These are phyloP conservation scores for Trypanosoma vivax DNA, from an alignment of 208 protist species.

Conservation along the genomic window DNA sequence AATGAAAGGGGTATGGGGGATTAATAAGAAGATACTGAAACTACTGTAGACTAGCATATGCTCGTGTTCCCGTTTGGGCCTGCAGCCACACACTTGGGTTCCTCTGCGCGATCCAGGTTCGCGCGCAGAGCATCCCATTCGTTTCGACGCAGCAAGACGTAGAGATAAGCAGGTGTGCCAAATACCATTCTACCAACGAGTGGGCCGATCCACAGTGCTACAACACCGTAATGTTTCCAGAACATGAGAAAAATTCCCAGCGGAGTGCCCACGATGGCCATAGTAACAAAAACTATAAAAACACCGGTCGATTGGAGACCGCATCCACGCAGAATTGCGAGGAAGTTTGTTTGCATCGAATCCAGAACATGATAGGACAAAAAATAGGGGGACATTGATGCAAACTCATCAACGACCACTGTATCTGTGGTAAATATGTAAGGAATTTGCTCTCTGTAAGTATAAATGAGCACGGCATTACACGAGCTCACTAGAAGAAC, in stretches of 20 bases:
- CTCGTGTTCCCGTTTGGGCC: neutral
- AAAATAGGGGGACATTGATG: conserved; percentile 4
- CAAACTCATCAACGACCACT: conserved; percentile 25
- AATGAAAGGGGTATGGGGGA: too few species aligned
- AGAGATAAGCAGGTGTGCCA: conserved; percentile 11
- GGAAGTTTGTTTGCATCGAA: conserved; percentile 13
- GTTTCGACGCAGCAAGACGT: conserved; percentile 2
- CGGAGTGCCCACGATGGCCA: conserved; percentile 8
- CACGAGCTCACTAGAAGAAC: conserved; percentile 39
- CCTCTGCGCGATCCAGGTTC: neutral
- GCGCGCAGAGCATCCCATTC: conserved; percentile 7
- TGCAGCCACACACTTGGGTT: neutral
- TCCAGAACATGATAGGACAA: conserved; percentile 17
- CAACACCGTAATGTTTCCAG: conserved; percentile 2
- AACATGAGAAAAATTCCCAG: conserved; percentile 15
- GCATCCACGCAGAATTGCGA: conserved; percentile 17
- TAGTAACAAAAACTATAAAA: conserved; percentile 9
- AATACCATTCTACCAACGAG: conserved; percentile 2
- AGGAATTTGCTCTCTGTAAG: conserved; percentile 47
- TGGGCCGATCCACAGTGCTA: conserved; percentile 13
- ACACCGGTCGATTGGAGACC: conserved; percentile 7
- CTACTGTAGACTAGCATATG: neutral
- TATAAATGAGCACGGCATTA: conserved; percentile 36
- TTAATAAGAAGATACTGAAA: neutral
- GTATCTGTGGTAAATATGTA: conserved; percentile 49